Evolutionary conservation across 305 asterid species (phyloP), one percentile per base, ranked within the genome.

Genomic region (Plantago rigida): DNA sequence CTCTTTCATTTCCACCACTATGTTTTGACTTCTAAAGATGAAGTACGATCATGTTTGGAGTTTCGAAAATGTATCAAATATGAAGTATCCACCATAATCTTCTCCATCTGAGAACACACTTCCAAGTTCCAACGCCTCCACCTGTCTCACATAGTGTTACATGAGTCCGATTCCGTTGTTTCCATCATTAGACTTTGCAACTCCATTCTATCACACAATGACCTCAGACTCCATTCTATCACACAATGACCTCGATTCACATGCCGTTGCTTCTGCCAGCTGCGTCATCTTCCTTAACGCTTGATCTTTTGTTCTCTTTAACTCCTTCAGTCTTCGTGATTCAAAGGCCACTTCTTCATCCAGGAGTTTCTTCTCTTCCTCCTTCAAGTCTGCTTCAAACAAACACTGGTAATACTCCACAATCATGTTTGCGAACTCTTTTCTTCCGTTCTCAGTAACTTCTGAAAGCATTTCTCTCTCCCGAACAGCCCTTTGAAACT

Each of bases 191-290:
- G n/a, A n/a, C n/a, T n/a, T n/a, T n/a, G n/a, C n/a, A n/a, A n/a
- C n/a, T n/a, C n/a, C n/a, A n/a, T n/a, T n/a, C n/a, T n/a, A n/a
- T n/a, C n/a, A n/a, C n/a, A n/a, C n/a, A n/a, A n/a, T n/a, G n/a
- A 90, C 81, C 77, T 84, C 89, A 60, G 74, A 86, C 77, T 75
- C 86, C 65, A 91, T 67, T 71, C 81, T 83, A 51, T 81, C 83
- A 9, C 88, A 80, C 61, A 79, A 74, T 52, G 72, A 69, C 74
- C 81, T 45, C 9, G 87, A 72, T 41, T 66, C 72, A 64, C 77
- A 64, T 3, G 83, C 57, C 47, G 80, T 59, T 60, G 71, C 75
- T 68, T 78, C 84, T 67, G 79, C 67, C 64, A 84, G 45, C 70
- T 77, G 62, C 3, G 41, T 69, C 77, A 77, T 87, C 60, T 79